These are phyloP conservation scores for Dryas integrifolia DNA, from an alignment of 331 rosid species.

Conservation along the genomic window DNA sequence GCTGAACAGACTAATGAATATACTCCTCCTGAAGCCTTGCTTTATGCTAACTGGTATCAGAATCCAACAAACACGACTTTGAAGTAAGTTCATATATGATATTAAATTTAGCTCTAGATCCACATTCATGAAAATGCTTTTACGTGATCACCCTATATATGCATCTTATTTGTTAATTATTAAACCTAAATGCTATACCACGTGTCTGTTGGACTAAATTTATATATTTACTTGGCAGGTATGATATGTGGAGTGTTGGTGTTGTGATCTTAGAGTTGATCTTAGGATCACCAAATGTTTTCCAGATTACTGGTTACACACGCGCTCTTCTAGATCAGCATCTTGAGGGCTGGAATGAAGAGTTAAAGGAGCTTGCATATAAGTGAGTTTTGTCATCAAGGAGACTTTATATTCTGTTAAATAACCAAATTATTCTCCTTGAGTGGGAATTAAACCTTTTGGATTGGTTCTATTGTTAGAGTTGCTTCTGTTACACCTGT, in stretches of 20 bases:
- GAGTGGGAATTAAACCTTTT: background rate
- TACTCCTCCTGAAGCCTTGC: constrained; percentile 89
- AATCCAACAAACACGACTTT: constrained; percentile 58
- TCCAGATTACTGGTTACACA: constrained; percentile 69
- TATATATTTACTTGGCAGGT: constrained; percentile 41
- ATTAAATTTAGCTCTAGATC: constrained; percentile 18
- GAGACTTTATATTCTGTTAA: constrained; percentile 8
- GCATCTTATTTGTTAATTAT: constrained; percentile 14
- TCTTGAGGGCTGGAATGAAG: constrained; percentile 84
- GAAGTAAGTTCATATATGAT: constrained; percentile 54
- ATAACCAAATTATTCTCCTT: background rate
- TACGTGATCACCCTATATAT: background rate
- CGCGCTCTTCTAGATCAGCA: constrained; percentile 78
- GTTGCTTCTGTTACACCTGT: background rate
- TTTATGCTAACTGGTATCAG: constrained; percentile 77
- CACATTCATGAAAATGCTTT: background rate
- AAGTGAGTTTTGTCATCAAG: constrained; percentile 49
- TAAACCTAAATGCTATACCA: constrained; percentile 5
- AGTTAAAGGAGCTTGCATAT: constrained; percentile 75
- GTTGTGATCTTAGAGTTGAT: constrained; percentile 89
- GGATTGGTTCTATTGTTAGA: background rate
- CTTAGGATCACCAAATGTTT: constrained; percentile 84
- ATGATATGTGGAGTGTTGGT: constrained; percentile 98
- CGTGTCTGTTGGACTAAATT: background rate
- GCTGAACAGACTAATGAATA: constrained; percentile 90